A percentile compares a stretch with the other conserved stretches of the same genome.
Conservation (phyloP, 108 stramenopile species). For the Halocafeteria seosinensis region DNA sequence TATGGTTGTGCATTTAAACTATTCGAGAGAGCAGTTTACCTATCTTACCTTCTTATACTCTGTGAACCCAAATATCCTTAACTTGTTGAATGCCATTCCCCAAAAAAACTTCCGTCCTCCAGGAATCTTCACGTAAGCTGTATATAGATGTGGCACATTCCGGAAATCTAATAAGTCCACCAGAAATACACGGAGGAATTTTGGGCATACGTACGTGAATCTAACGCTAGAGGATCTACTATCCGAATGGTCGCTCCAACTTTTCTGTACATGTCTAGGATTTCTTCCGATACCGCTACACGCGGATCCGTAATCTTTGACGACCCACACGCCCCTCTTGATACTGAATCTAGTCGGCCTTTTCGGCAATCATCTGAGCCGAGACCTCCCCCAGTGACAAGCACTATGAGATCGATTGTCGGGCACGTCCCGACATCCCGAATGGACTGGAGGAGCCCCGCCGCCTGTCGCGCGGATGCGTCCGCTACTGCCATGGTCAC, state of each 20-base stretch:
- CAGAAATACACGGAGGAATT: too few relatives aligned
- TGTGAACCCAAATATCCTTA: neutral
- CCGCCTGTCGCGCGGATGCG: neutral
- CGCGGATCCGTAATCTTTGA: neutral
- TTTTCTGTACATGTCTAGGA: neutral
- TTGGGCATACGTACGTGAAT: too few relatives aligned
- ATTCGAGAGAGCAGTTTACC: too few relatives aligned
- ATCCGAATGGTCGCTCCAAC: neutral
- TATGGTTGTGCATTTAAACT: too few relatives aligned
- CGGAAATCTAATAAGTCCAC: too few relatives aligned
- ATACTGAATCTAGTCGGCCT: too few relatives aligned
- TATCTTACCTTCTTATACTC: neutral
- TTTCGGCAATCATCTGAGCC: neutral
- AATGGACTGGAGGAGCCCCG: neutral
- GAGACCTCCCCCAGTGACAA: neutral
- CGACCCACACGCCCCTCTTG: neutral
- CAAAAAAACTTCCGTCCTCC: neutral
- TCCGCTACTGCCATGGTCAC: neutral
- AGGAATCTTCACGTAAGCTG: too few relatives aligned
- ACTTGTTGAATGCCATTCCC: slow-evolving; percentile 1
- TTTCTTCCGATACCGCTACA: neutral
- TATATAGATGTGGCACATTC: too few relatives aligned
- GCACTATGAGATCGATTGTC: neutral
- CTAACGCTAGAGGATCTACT: neutral
- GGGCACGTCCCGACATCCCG: neutral